Evolutionary conservation across 2,329 filamentous ascomycete genomes (phyloP), one percentile per base, ranked within the genome.

Genomic region (Orbilia blumenaviensis): DNA sequence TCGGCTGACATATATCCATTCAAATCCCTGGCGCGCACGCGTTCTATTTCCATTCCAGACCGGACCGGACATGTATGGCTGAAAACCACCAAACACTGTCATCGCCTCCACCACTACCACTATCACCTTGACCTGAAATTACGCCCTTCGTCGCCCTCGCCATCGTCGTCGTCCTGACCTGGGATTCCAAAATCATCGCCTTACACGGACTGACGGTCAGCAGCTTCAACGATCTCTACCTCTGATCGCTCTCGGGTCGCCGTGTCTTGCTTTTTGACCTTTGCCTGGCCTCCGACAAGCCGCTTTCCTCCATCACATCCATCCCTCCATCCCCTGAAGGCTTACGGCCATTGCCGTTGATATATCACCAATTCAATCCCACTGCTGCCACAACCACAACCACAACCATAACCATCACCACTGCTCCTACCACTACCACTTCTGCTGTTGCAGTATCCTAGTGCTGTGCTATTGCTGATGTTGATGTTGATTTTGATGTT

Each of bases 1-100:
- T 58, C 60, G 41, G 61, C 61, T 64, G 58, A 48, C n/a, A n/a
- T n/a, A n/a, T n/a, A n/a, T n/a, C n/a, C 48, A 66, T 44, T 54
- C 61, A 34, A n/a, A 66, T 66, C 41, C 61, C 54, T 48, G 42
- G 62, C 61, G 61, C 61, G 62, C 69, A 67, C 69, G 69, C 62
- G 62, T 67, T 56, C 62, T 60, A 50, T 60, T 66, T 56, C 50
- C 67, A 50, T 34, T 36, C 16, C 61, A 48, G 44, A 38, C 61
- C 44, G 42, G 42, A 38, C 34, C 34, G 41, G n/a, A n/a, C n/a
- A 44, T 56, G 52, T 56, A 56, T 56, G 52, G 52, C 52, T 56
- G 32, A 56, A 56, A 36, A 56, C 32, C n/a, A 56, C 25, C 52
- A 12, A 18, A 18, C 41, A 56, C 10, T 25, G 14, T 18, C 29